These are phyloP conservation scores for Arachis stenosperma DNA, from an alignment of 306 rosid genomes.

Conservation along the genomic window DNA sequence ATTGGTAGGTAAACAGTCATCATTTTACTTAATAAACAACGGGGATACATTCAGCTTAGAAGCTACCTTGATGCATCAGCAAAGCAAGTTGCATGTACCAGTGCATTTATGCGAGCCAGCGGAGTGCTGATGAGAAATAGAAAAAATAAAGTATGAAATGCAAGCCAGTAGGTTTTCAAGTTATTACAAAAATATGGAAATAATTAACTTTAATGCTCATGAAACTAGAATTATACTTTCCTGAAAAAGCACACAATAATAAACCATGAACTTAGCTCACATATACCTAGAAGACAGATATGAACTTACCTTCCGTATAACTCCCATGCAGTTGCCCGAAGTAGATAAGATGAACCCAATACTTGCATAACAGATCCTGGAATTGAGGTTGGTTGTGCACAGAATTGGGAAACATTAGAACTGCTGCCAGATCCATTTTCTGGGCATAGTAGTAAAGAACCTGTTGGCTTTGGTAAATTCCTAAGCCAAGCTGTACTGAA, in stretches of 20 bases:
- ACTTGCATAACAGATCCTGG: slow-evolving; percentile 93
- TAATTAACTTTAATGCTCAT: slow-evolving; percentile 22
- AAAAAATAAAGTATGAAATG: slow-evolving; percentile 21
- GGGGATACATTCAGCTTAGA: slow-evolving; percentile 34
- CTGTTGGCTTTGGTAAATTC: slow-evolving; percentile 76
- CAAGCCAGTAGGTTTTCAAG: slow-evolving; percentile 23
- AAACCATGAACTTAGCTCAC: slow-evolving; percentile 2
- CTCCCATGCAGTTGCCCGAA: slow-evolving; percentile 92
- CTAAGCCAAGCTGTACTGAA: slow-evolving; percentile 87
- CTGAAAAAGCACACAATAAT: slow-evolving; percentile 17
- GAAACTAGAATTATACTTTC: slow-evolving; percentile 27
- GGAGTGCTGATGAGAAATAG: slow-evolving; percentile 59
- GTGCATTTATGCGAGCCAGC: slow-evolving; percentile 77
- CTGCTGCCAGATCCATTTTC: slow-evolving; percentile 65
- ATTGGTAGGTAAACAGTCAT: background rate
- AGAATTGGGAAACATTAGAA: slow-evolving; percentile 66
- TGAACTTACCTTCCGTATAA: slow-evolving; percentile 79
- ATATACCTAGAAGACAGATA: slow-evolving; percentile 18
- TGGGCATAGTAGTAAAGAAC: slow-evolving; percentile 67
- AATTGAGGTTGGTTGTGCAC: slow-evolving; percentile 81
- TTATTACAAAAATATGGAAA: slow-evolving; percentile 26
- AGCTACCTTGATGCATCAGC: slow-evolving; percentile 91
- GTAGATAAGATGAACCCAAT: slow-evolving; percentile 83
- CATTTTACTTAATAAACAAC: slow-evolving; percentile 8
- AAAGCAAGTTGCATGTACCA: slow-evolving; percentile 92